Evolutionary conservation across 2,329 filamentous ascomycete genomes (phyloP).

Genomic region (Leptoxyphium fumago): DNA sequence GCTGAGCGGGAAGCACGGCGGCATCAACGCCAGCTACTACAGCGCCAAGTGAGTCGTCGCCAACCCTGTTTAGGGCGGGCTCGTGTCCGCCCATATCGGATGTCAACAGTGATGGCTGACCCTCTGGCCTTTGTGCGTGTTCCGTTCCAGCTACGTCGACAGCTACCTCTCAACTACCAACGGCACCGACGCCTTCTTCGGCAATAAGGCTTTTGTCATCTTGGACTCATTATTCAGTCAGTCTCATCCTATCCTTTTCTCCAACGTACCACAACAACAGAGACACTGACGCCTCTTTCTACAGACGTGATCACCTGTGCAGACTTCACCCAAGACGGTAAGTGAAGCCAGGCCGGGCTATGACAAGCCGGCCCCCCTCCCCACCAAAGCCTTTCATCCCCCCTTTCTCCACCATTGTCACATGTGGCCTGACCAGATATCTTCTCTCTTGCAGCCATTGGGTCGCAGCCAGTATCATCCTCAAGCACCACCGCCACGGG

Average conservation of each 20-base stretch:
- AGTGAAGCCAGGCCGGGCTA: neutral
- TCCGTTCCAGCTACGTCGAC: conserved; percentile 26
- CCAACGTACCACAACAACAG: no score
- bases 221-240: conserved; percentile 26
- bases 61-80: no score
- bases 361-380: no score
- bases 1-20: conserved; percentile 25
- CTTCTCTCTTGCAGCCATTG: no score
- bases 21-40: conserved; percentile 14
- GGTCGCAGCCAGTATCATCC: no score
- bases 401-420: neutral
- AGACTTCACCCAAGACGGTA: neutral
- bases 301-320: neutral
- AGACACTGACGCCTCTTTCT: neutral
- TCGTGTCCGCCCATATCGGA: no score
- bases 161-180: conserved; percentile 28
- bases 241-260: neutral
- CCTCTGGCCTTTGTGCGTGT: no score
- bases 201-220: conserved; percentile 36
- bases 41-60: conserved; percentile 8
- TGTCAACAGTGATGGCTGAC: no score
- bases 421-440: neutral
- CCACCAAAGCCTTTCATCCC: neutral
- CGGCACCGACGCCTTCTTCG: conserved; percentile 31
- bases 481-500: neutral